Conservation (phyloP, 257 asterid genomes). For the Solanum bulbocastanum region DNA sequence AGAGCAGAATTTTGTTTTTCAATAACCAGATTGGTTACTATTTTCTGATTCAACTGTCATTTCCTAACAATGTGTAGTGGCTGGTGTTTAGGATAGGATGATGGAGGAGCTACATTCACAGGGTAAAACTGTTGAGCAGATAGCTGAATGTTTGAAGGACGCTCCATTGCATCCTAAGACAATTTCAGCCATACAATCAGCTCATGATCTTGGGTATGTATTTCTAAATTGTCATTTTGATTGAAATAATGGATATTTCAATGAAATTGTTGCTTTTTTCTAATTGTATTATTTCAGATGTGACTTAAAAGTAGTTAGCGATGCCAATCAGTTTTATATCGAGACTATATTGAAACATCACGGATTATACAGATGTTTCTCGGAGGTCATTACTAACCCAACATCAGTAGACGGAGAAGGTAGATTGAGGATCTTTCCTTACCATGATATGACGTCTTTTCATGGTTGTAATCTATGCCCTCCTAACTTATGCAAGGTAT, state of each 20-base stretch:
- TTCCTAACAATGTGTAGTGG: background rate
- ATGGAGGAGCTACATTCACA: slow-evolving; percentile 54
- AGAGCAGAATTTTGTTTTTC: background rate
- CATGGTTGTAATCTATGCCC: slow-evolving; percentile 72
- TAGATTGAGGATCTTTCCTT: slow-evolving; percentile 60
- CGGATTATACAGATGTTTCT: slow-evolving; percentile 48
- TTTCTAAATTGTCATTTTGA: background rate
- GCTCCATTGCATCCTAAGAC: slow-evolving; percentile 49
- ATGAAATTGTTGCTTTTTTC: background rate
- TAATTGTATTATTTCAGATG: slow-evolving; percentile 38
- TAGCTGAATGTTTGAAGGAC: slow-evolving; percentile 51
- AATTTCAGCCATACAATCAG: slow-evolving; percentile 42
- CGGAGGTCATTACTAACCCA: slow-evolving; percentile 65
- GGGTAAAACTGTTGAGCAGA: slow-evolving; percentile 51
- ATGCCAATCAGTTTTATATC: slow-evolving; percentile 65
- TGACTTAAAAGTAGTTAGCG: slow-evolving; percentile 77
- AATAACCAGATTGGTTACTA: background rate
- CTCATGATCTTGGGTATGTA: slow-evolving; percentile 55
- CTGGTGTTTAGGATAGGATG: slow-evolving; percentile 49
- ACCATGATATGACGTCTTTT: slow-evolving; percentile 23
- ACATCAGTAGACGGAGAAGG: slow-evolving; percentile 37
- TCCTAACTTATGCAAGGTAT: slow-evolving; percentile 80
- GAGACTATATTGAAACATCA: slow-evolving; percentile 60
- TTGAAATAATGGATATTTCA: background rate
- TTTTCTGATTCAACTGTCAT: background rate